Evolutionary conservation across 169 alveolate genomes (phyloP).

Genomic region (Pseudocohnilembus persalinus): DNA sequence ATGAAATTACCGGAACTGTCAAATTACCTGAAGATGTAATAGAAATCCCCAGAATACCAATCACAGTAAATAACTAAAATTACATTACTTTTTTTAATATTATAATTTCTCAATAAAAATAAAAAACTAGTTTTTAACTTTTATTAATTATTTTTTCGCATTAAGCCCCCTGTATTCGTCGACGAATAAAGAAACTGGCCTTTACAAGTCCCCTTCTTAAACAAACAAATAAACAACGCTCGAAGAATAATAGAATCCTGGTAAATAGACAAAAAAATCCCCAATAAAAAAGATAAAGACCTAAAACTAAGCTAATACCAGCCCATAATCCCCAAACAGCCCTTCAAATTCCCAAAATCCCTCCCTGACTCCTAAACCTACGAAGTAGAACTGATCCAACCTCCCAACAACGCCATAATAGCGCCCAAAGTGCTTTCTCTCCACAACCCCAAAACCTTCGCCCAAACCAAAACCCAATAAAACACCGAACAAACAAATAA

Average conservation of each 20-base stretch:
- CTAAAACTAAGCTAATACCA: too few relatives aligned
- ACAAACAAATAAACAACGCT: not conserved
- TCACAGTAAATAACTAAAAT: constrained; percentile 12
- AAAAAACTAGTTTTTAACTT: too few relatives aligned
- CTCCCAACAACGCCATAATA: not conserved
- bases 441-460: not conserved
- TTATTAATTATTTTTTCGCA: too few relatives aligned
- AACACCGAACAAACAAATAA: too few relatives aligned
- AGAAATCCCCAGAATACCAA: constrained; percentile 17
- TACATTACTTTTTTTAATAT: not conserved
- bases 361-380: not conserved
- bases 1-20: constrained; percentile 86
- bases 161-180: constrained; percentile 16
- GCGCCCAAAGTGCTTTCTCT: not conserved
- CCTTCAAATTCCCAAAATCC: not conserved
- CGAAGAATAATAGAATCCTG: not conserved
- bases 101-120: too few relatives aligned
- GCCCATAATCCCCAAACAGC: too few relatives aligned
- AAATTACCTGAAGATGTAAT: constrained; percentile 76
- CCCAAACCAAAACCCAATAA: not conserved
- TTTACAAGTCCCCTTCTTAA: constrained; percentile 52
- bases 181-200: constrained; percentile 71
- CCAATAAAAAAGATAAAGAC: too few relatives aligned
- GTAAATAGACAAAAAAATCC: not conserved
- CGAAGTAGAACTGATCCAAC: not conserved